These are phyloP conservation scores for Diversispora eburnea DNA, from an alignment of 192 early-diverging fungal genomes.

Conservation along the genomic window DNA sequence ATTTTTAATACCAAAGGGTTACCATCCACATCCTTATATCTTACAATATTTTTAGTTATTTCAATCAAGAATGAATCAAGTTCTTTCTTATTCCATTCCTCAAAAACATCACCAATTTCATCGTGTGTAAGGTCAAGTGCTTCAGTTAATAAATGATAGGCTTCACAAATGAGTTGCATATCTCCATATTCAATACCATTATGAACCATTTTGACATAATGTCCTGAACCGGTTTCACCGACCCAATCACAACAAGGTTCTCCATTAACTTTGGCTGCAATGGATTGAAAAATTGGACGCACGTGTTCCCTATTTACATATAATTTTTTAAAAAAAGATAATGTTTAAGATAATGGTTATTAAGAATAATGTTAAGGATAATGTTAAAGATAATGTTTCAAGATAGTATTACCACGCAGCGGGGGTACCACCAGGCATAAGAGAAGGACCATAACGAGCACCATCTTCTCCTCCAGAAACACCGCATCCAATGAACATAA, in stretches of 20 bases:
- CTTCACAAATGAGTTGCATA: conserved; percentile 98
- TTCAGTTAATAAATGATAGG: conserved; percentile 90
- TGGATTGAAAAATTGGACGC: conserved; percentile 95
- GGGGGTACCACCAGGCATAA: conserved; percentile 96
- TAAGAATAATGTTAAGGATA: too few species aligned
- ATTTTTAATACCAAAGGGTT: conserved; percentile 89
- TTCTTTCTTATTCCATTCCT: conserved; percentile 95
- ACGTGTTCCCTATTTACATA: conserved; percentile 61
- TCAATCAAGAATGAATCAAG: conserved; percentile 97
- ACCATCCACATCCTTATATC: conserved; percentile 89
- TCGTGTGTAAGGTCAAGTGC: conserved; percentile 77
- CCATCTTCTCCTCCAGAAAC: conserved; percentile 99
- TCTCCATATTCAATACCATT: conserved; percentile 99
- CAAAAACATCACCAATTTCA: conserved; percentile 86
- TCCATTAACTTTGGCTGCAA: conserved; percentile 80
- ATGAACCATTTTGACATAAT: conserved; percentile 99
- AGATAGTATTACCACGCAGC: conserved; percentile 74
- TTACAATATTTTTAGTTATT: conserved; percentile 91
- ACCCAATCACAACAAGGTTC: conserved; percentile 99
- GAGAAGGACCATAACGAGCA: conserved; percentile 91
- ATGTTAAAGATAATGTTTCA: neutral
- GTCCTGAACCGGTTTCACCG: conserved; percentile 92
- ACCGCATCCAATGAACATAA: conserved; percentile 94
- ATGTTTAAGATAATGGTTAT: too few species aligned
- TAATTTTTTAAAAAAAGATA: too few species aligned